Evolutionary conservation across 371 early-diverging fungal genomes (phyloP), one percentile per base, ranked within the genome.

Genomic region (Mucor velutinosus): DNA sequence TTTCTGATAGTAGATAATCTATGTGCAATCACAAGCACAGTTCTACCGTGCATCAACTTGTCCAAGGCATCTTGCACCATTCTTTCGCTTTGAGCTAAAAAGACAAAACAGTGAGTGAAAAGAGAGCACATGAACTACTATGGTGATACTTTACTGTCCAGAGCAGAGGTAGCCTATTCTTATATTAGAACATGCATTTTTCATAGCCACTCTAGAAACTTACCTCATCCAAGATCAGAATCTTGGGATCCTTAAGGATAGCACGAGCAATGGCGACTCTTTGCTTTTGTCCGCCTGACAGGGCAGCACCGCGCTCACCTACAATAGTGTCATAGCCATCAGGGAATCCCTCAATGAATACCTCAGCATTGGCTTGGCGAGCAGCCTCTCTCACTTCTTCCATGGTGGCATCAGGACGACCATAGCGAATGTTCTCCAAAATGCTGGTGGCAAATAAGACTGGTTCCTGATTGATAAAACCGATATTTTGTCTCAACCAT

Each of bases 261-360:
- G 93, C 92, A 14, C 94, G 79, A 17, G 92, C 91, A 47, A 94
- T 86, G 25, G 89, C 89, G 70, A 94, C 75, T 10, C 94, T 81
- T 72, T 97, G 96, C 69, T 90, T 91, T 76, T 97, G 95, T 17
- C 97, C 97, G 39, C 96, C 97, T 41, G 91, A 90, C n/a, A 97
- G 77, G 33, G 86, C 80, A 12, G 87, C 79, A 59, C 84, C 84
- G 23, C 76, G 68, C 59, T 81, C 78, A 21, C 74, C 76, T 7
- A 94, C 89, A 8, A 87, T 72, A 0, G 95, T 94, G 25, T 93
- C 83, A 68, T 92, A 91, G 29, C 89, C 89, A 11, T 84, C 76
- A 3, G 93, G 91, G 68, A 94, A 89, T 0, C 67, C 56, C 25
- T 70, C 72, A 69, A 95, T 89, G 67, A 95, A 95, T 0, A 51